These are phyloP conservation scores for Yamadazyma nakazawae DNA, from an alignment of 805 yeast genomes.

Conservation along the genomic window DNA sequence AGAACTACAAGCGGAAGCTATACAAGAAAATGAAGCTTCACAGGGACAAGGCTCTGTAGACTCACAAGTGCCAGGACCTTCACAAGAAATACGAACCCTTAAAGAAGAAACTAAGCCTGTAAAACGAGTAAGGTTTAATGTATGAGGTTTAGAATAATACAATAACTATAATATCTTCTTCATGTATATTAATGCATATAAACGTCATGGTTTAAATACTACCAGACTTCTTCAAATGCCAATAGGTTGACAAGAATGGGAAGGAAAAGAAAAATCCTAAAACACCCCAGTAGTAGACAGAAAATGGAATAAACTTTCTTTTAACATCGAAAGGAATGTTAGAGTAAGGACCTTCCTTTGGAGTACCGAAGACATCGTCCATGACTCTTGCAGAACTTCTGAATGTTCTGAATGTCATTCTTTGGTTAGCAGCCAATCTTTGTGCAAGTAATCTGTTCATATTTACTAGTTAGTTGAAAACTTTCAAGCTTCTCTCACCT, in stretches of 20 bases:
- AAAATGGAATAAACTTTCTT: constrained; percentile 82
- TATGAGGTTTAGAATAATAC: neutral
- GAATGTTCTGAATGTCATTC: constrained; percentile 33
- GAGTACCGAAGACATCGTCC: constrained; percentile 37
- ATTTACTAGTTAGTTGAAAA: constrained; percentile 5
- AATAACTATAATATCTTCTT: neutral
- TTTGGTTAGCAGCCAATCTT: constrained; percentile 9
- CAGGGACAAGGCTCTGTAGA: constrained; percentile 9
- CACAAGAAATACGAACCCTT: neutral
- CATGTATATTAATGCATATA: constrained; percentile 8
- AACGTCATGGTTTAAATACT: constrained; percentile 5
- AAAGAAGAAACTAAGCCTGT: constrained; percentile 4
- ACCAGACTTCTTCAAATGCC: constrained; percentile 89
- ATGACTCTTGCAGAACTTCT: constrained; percentile 42
- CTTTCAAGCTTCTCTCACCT: constrained; percentile 2
- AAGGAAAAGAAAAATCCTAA: constrained; percentile 47
- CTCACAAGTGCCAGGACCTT: neutral
- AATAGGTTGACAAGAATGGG: constrained; percentile 77
- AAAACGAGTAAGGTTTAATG: constrained; percentile 33
- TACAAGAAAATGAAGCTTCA: neutral
- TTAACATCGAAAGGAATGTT: constrained; percentile 94
- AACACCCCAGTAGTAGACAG: constrained; percentile 76
- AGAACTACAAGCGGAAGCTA: neutral
- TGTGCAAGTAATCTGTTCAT: constrained; percentile 14
- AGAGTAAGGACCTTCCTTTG: constrained; percentile 70